Conservation (phyloP, 179 eudicot genomes). For the Silene coronaria region DNA sequence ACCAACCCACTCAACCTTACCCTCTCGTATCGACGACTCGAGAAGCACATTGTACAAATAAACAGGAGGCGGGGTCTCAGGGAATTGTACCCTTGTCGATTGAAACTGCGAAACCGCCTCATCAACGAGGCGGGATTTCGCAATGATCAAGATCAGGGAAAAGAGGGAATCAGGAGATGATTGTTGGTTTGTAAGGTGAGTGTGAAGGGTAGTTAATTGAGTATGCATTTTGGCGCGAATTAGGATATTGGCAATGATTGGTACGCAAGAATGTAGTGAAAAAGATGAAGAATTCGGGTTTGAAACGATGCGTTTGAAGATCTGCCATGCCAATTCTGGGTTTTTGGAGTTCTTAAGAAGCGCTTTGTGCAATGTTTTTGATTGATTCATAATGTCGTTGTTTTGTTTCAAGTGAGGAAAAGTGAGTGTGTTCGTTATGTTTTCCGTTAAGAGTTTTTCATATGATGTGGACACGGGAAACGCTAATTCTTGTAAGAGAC, state of each 20-base stretch:
- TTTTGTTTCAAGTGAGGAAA: background rate
- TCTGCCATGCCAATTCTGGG: slow-evolving; percentile 80
- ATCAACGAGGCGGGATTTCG: slow-evolving; percentile 37
- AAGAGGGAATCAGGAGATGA: slow-evolving; percentile 20
- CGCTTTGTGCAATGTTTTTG: slow-evolving; percentile 33
- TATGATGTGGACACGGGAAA: too few relatives aligned
- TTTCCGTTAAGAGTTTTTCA: background rate
- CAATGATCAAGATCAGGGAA: slow-evolving; percentile 36
- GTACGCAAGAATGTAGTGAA: slow-evolving; percentile 32
- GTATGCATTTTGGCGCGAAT: slow-evolving; percentile 61
- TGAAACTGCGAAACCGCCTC: slow-evolving; percentile 58
- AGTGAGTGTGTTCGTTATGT: background rate
- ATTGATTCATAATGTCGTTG: slow-evolving; percentile 25
- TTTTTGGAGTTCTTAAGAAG: slow-evolving; percentile 47
- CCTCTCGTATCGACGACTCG: slow-evolving; percentile 30
- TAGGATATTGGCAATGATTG: slow-evolving; percentile 46
- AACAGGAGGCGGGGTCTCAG: slow-evolving; percentile 35
- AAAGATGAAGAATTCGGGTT: slow-evolving; percentile 27
- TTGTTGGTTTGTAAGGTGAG: slow-evolving; percentile 36
- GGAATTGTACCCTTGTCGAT: slow-evolving; percentile 38
- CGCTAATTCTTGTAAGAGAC: background rate
- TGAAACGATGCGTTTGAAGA: slow-evolving; percentile 53
- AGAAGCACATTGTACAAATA: slow-evolving; percentile 62
- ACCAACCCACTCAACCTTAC: slow-evolving; percentile 30
- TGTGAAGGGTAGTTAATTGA: slow-evolving; percentile 47